These are phyloP conservation scores for Pittosporum tobira DNA, from an alignment of 129 eudicot species.

Conservation along the genomic window DNA sequence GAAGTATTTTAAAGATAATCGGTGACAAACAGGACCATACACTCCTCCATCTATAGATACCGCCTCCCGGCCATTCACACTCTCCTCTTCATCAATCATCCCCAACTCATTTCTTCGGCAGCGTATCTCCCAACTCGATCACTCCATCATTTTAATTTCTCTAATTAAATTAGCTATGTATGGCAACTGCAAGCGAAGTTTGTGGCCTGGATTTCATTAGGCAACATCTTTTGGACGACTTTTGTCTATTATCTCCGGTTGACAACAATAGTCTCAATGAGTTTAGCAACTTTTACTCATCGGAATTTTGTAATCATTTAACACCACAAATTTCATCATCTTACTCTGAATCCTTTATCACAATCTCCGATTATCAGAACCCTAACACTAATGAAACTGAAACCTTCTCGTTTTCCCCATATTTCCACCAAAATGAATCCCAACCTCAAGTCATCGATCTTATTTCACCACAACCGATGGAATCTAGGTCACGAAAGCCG, in stretches of 20 bases:
- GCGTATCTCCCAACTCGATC: too few species aligned
- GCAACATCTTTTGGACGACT: constrained; percentile 41
- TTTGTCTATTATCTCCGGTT: constrained; percentile 18
- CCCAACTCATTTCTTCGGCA: too few species aligned
- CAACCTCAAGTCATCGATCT: constrained; percentile 13
- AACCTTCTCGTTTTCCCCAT: neutral
- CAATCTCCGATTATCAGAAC: constrained; percentile 13
- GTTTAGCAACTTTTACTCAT: neutral
- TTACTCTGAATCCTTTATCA: neutral
- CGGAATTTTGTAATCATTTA: neutral
- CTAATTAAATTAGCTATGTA: neutral
- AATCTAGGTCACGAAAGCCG: constrained; percentile 22
- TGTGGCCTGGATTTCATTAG: constrained; percentile 38
- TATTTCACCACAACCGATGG: constrained; percentile 2
- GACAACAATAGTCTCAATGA: neutral
- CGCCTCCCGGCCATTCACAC: too few species aligned
- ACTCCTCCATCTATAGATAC: too few species aligned
- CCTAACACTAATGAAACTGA: neutral
- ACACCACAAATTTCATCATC: constrained; percentile 21
- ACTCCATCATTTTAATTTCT: too few species aligned
- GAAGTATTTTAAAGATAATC: too few species aligned
- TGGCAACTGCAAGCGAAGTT: constrained; percentile 28
- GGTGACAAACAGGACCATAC: too few species aligned
- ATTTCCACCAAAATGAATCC: neutral
- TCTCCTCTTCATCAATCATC: too few species aligned